Evolutionary conservation across 192 early-diverging fungal species (phyloP), one percentile per base, ranked within the genome.

Genomic region (Powellomyces hirtus): DNA sequence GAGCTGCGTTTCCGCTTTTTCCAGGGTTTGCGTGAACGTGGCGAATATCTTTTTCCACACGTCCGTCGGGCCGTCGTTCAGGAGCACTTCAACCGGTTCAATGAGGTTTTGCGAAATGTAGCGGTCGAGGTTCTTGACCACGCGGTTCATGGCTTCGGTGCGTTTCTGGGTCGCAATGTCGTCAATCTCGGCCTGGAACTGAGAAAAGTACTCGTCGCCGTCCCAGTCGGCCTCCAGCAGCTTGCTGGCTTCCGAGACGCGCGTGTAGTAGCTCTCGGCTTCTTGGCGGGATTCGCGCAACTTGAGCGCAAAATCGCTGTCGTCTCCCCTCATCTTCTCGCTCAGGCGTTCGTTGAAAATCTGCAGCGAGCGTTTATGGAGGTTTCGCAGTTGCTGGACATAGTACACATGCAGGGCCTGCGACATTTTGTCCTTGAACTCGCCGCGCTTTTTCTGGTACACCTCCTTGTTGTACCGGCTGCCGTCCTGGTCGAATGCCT

Each of bases 381-480:
- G 73, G 66, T 97, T 99, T 61, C 90, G 87, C 6, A 99, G 78
- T 74, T 97, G 97, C 44, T 89, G 89, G 38, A 94, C 71, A 67
- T 88, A 96, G 58, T 90, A 83, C 4, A 91, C 81, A 52, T 92
- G 85, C 38, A 96, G 78, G 59, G 88, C 86, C 0, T 86, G 85
- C 49, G 90, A 85, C 64, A 95, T 85, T 63, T 89, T 89, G 45
- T 83, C 81, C 42, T 89, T 68, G 80, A 97, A 88, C 20, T 96
- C 95, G 2, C 44, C 26, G 44, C 94, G 89, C 81, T 96, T 96
- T 62, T 86, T 88, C 66, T 89, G 75, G 72, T 97, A 99, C 22
- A 97, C 95, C 4, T 84, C 89, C 5, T 82, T 67, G 68, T 96
- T 89, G 71, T 99, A 99, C 38, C 97, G 86, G 24, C 89, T 89